phyloP scores from a whole-genome alignment of 306 rosid species.

The Castanopsis chinensis region DNA sequence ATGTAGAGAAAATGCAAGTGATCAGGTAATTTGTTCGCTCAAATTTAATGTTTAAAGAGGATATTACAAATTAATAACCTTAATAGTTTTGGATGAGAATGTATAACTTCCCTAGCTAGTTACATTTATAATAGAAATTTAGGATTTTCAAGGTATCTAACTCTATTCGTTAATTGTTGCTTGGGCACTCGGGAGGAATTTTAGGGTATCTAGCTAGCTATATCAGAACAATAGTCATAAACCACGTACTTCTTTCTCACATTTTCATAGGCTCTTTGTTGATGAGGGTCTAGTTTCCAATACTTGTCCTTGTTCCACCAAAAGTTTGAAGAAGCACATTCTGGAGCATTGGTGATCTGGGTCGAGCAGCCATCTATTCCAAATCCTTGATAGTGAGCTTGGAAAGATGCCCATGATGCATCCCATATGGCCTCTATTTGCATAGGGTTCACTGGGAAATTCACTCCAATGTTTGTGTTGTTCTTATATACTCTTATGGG shows the following conservation, averaged over 20 bases:
- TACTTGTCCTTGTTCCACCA: constrained; percentile 16
- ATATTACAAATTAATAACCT: no score
- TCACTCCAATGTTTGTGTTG: background rate
- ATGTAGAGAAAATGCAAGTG: no score
- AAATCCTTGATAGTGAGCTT: constrained; percentile 21
- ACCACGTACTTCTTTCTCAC: constrained; percentile 18
- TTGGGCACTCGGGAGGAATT: background rate
- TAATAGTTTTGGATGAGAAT: no score
- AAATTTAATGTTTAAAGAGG: no score
- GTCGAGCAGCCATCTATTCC: constrained; percentile 7
- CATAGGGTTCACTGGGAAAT: constrained; percentile 19
- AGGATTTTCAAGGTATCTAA: no score
- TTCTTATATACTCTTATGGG: constrained; percentile 31
- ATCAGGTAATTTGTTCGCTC: no score
- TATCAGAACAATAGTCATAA: constrained; percentile 31
- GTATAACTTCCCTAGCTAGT: no score
- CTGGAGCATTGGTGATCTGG: background rate
- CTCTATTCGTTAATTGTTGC: no score
- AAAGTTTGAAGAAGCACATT: constrained; percentile 5
- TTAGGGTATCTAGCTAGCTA: background rate
- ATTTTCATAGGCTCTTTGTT: background rate
- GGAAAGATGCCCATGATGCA: constrained; percentile 23
- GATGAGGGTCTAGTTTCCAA: constrained; percentile 2
- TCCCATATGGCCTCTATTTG: constrained; percentile 24
- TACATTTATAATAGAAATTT: no score